phyloP scores from a whole-genome alignment of 2,329 filamentous ascomycete species.

The Colletotrichum sp. region DNA sequence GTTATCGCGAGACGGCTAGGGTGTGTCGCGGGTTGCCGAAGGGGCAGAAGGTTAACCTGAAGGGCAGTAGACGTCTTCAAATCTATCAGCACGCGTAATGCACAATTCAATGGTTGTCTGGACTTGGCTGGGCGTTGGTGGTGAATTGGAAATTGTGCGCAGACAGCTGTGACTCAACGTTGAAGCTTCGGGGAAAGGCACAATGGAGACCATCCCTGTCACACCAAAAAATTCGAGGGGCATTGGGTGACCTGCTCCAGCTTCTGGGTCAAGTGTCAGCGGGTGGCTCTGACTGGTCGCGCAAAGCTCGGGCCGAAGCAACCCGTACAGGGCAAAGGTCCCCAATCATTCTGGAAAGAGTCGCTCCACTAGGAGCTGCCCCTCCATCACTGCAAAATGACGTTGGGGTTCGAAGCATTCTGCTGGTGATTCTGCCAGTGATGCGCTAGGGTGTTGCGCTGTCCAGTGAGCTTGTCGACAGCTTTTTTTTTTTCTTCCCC shows the following conservation, averaged over 20 bases:
- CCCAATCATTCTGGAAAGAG: neutral
- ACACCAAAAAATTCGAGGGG: constrained; percentile 21
- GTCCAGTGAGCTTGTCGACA: neutral
- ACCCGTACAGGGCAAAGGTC: neutral
- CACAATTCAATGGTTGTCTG: neutral
- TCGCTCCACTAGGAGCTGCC: constrained; percentile 1
- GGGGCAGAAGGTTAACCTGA: neutral
- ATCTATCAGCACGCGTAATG: neutral
- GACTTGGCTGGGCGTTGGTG: neutral
- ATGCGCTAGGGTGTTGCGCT: constrained; percentile 6
- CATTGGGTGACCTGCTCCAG: constrained; percentile 1
- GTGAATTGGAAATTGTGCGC: constrained; percentile 14
- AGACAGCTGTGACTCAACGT: constrained; percentile 16
- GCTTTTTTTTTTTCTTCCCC: neutral
- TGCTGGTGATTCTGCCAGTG: constrained; percentile 11
- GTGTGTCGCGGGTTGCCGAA: neutral
- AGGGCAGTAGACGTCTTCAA: neutral
- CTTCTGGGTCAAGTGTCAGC: neutral
- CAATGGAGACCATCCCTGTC: constrained; percentile 9
- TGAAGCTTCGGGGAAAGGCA: constrained; percentile 11
- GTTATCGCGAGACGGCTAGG: neutral
- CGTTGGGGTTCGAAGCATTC: constrained; percentile 5
- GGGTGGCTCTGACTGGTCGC: neutral
- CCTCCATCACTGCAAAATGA: constrained; percentile 21
- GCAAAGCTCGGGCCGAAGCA: constrained; percentile 9